Evolutionary conservation across 75 land plant genomes (phyloP).

Genomic region (Sequoiadendron giganteum): DNA sequence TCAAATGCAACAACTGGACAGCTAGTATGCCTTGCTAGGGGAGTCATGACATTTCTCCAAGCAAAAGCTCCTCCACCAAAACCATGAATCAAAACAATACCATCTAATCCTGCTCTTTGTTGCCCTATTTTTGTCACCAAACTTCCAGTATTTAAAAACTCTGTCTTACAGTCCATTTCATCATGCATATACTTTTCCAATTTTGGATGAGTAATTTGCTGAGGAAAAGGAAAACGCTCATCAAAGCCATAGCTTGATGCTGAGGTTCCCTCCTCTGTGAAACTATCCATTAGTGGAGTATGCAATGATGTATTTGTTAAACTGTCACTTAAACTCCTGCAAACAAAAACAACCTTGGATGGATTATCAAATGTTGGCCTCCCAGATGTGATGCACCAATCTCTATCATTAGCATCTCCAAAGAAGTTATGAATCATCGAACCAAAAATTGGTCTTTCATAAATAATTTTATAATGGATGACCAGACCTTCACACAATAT

Average conservation of each 20-base stretch:
- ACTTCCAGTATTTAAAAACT: not conserved
- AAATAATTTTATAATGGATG: slow-evolving; percentile 67
- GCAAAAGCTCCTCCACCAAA: slow-evolving; percentile 95
- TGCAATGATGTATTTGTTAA: slow-evolving; percentile 37
- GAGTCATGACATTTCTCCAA: slow-evolving; percentile 82
- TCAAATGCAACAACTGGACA: slow-evolving; percentile 86
- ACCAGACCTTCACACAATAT: slow-evolving; percentile 52
- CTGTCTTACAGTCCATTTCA: slow-evolving; percentile 14
- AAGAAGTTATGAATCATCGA: slow-evolving; percentile 20
- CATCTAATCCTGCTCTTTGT: slow-evolving; percentile 34
- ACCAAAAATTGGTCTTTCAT: slow-evolving; percentile 28
- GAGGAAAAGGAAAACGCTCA: slow-evolving; percentile 7
- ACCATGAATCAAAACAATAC: slow-evolving; percentile 80
- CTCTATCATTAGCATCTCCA: slow-evolving; percentile 14
- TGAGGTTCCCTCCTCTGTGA: slow-evolving; percentile 26
- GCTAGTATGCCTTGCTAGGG: slow-evolving; percentile 63
- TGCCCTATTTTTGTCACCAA: not conserved
- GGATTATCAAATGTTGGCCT: slow-evolving; percentile 30
- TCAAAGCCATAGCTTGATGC: not conserved
- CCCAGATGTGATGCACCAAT: slow-evolving; percentile 16
- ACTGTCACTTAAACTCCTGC: slow-evolving; percentile 42
- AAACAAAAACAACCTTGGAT: slow-evolving; percentile 20
- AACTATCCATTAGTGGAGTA: slow-evolving; percentile 50
- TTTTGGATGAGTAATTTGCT: slow-evolving; percentile 23
- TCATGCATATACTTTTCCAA: slow-evolving; percentile 15